Evolutionary conservation across 78 protist species (phyloP).

Genomic region (slime mould (Dictyostelium discoideum)): dicty_2.7 NC_007091.3:5114001-5114500

Average conservation of each 20-base stretch:
- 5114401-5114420: too few relatives aligned
- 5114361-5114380: too few relatives aligned
- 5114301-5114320: conserved; percentile 87
- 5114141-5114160: conserved; percentile 83
- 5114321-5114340: conserved; percentile 5
- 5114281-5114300: conserved; percentile 86
- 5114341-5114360: too few relatives aligned
- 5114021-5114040: conserved; percentile 7
- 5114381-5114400: too few relatives aligned
- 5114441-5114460: conserved; percentile 83
- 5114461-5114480: conserved; percentile 56
- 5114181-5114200: conserved; percentile 81
- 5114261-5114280: conserved; percentile 73
- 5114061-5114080: conserved; percentile 83
- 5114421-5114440: not conserved
- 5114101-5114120: conserved; percentile 71
- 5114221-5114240: conserved; percentile 63
- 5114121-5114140: conserved; percentile 78
- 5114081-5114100: conserved; percentile 82
- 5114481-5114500: not conserved
- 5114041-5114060: conserved; percentile 81
- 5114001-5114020: conserved; percentile 13
- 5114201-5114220: conserved; percentile 78
- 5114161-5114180: conserved; percentile 83
- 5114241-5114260: conserved; percentile 84